Evolutionary conservation across 495 filamentous ascomycete genomes (phyloP).

Genomic region (Talaromyces nanjingensis): DNA sequence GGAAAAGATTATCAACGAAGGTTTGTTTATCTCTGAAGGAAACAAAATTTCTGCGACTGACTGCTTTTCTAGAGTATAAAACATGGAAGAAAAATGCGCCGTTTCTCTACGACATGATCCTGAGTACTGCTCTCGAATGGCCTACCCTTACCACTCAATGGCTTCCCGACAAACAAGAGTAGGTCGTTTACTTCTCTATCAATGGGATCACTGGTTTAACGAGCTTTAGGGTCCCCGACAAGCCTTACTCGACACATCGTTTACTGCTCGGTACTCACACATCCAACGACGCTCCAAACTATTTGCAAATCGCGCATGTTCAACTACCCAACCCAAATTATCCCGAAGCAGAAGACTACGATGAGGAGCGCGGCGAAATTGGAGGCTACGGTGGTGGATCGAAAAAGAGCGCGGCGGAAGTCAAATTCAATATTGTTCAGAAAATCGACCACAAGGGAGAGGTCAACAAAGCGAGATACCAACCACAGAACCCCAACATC

Average conservation of each 20-base stretch:
- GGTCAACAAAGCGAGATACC: constrained; percentile 97
- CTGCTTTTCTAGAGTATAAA: constrained; percentile 75
- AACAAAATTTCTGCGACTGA: constrained; percentile 7
- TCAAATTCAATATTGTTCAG: constrained; percentile 84
- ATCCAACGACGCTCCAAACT: constrained; percentile 77
- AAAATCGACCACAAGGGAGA: constrained; percentile 95
- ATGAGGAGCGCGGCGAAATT: constrained; percentile 86
- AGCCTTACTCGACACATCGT: constrained; percentile 81
- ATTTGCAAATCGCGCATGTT: constrained; percentile 88
- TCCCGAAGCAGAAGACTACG: constrained; percentile 73
- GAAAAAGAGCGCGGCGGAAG: constrained; percentile 60
- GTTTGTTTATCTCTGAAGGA: constrained; percentile 29
- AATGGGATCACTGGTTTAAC: not conserved
- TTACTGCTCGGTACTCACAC: constrained; percentile 94
- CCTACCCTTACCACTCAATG: constrained; percentile 96
- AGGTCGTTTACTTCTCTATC: constrained; percentile 15
- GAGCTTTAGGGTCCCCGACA: constrained; percentile 58
- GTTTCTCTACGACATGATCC: constrained; percentile 94
- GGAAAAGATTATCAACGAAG: constrained; percentile 91
- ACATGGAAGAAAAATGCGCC: constrained; percentile 99
- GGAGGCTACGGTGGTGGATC: constrained; percentile 73
- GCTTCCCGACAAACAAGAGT: constrained; percentile 93
- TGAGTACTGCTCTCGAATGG: constrained; percentile 94
- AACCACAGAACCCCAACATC: constrained; percentile 94
- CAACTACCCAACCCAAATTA: constrained; percentile 76